Evolutionary conservation across 1,139 yeast species (phyloP).

Genomic region (Starmera stellimalicola): DNA sequence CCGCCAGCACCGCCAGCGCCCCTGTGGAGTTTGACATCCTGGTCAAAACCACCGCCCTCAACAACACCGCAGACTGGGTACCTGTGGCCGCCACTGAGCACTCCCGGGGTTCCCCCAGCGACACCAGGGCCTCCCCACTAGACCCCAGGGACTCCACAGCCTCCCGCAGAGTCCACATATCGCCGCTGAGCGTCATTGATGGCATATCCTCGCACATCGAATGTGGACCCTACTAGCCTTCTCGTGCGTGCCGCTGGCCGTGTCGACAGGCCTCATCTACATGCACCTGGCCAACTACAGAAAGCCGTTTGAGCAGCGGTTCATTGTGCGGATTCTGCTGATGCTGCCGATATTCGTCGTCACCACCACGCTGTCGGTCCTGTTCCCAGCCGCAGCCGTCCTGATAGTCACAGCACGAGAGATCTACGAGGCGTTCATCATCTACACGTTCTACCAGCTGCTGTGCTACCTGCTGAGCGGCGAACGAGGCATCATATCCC

Average conservation of each 20-base stretch:
- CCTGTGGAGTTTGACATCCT: too few species aligned
- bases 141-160: too few species aligned
- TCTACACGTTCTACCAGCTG: slow-evolving; percentile 82
- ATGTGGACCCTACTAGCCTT: too few species aligned
- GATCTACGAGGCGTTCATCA: slow-evolving; percentile 91
- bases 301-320: slow-evolving; percentile 81
- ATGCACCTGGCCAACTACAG: slow-evolving; percentile 41
- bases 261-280: slow-evolving; percentile 10
- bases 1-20: background rate
- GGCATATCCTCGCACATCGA: background rate
- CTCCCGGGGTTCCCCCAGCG: too few species aligned
- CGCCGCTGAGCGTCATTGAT: background rate
- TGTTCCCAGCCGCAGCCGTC: slow-evolving; percentile 34
- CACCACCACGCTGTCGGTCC: slow-evolving; percentile 52
- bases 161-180: too few species aligned
- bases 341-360: slow-evolving; percentile 46
- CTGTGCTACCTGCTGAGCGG: slow-evolving; percentile 86
- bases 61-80: too few species aligned
- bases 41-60: too few species aligned
- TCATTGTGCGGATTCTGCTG: slow-evolving; percentile 70
- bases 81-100: too few species aligned
- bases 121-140: too few species aligned
- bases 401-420: slow-evolving; percentile 74
- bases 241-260: slow-evolving; percentile 5
- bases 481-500: slow-evolving; percentile 63